Percentiles rank a stretch among this genome's conserved stretches.
Conservation (phyloP, 441 rosid species). For the Pelargonium fulgidum region DNA sequence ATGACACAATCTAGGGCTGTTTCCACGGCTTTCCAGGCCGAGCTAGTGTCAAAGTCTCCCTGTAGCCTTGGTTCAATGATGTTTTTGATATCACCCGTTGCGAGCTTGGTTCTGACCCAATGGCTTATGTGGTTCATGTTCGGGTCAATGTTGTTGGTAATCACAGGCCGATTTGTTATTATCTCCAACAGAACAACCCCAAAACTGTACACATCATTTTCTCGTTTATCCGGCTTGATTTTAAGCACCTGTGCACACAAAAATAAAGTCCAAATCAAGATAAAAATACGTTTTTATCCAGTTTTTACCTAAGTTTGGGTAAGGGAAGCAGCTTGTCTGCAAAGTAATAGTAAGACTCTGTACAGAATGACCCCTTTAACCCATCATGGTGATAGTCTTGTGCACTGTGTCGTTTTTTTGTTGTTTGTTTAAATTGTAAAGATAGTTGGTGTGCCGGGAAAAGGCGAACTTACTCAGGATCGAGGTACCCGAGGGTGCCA, state of each 20-base stretch:
- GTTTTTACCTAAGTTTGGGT: no score
- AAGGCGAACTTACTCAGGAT: conserved; percentile 13
- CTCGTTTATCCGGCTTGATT: background rate
- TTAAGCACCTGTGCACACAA: background rate
- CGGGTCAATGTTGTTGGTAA: background rate
- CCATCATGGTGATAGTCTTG: no score
- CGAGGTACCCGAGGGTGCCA: conserved; percentile 11
- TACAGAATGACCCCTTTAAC: no score
- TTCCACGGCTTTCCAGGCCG: conserved; percentile 11
- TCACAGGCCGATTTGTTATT: conserved; percentile 4
- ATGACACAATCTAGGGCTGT: conserved; percentile 6
- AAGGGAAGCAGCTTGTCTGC: no score
- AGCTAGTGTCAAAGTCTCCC: background rate
- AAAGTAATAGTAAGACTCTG: no score
- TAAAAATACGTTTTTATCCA: no score
- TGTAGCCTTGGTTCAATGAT: background rate
- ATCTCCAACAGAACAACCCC: conserved; percentile 12
- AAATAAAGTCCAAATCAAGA: no score
- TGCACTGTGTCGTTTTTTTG: no score
- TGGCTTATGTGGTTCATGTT: background rate
- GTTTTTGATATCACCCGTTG: conserved; percentile 6
- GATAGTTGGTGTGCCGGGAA: background rate
- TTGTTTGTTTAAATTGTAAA: background rate
- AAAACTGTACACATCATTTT: conserved; percentile 16
- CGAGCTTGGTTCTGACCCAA: background rate